Base-by-base conservation (phyloP, 306 rosid genomes). In the Aeschynomene evenia region DNA sequence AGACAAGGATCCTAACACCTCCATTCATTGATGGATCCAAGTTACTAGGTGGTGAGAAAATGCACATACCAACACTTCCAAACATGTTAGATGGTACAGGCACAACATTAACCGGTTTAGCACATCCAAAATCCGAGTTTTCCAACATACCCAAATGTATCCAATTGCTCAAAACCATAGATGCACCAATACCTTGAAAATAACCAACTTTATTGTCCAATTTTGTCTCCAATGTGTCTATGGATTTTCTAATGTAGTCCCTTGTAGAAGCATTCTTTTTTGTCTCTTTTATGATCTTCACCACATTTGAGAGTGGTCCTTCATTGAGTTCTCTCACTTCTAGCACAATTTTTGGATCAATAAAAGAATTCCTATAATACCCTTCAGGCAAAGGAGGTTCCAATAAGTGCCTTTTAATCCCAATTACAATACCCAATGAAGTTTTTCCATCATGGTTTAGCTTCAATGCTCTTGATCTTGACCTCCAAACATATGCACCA, bases 401-500 rank as follows among this genome's bases (percentile, higher is more conserved):
- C 34, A 76, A 0, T 1, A 49, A 42, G 23, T 69, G 66, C 1
- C 21, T 19, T 33, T 78, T 82, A 24, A 69, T 29, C 13, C 77
- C 78, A 3, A 79, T 55, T 1, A 64, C 4, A 12, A 67, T 10
- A 73, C 4, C 14, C 15, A n/a, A 22, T 12, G 37, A 5, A 0
- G 85, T 71, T 66, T 76, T 76, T 10, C 79, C 81, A 6, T 81
- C 63, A 1, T 24, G 13, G 36, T 19, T 76, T 8, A 76, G 52
- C 15, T 72, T 6, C 10, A 81, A 13, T 2, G 85, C 81, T 61
- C 81, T 81, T 3, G 71, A 29, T 43, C 76, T 76, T 7, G 85
- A 69, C 50, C 78, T 81, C 85, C 85, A 81, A 23, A 81, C 54
- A n/a, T 66, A 81, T 53, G 81, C 85, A 24, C 63, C 81, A 19